Evolutionary conservation across 2,329 filamentous ascomycete genomes (phyloP).

Genomic region (Thielaviopsis musarum): DNA sequence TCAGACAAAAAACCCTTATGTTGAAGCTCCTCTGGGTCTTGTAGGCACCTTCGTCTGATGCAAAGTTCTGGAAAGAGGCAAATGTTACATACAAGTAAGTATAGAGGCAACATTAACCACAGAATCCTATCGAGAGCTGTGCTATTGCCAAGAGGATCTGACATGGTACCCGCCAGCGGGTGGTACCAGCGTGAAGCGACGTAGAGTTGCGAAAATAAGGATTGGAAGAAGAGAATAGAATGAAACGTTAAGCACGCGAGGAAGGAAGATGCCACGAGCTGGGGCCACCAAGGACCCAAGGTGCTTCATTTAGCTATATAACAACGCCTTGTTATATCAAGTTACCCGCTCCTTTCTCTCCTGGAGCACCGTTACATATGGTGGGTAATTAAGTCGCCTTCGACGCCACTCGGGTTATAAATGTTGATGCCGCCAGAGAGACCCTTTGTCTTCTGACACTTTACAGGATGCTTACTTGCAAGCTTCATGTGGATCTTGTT

Average conservation of each 20-base stretch:
- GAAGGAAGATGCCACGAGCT: neutral
- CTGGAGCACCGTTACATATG: neutral
- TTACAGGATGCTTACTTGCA: neutral
- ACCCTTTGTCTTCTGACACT: neutral
- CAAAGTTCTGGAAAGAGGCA: too few relatives aligned
- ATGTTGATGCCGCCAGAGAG: neutral
- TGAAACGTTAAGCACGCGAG: neutral
- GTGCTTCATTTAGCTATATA: neutral
- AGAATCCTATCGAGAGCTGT: too few relatives aligned
- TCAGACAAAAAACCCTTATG: neutral
- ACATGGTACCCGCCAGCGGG: too few relatives aligned
- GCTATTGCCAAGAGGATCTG: neutral
- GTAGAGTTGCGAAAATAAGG: neutral
- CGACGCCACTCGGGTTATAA: neutral
- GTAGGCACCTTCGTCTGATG: too few relatives aligned
- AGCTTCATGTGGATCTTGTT: neutral
- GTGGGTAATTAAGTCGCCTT: neutral
- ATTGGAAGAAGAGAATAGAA: neutral
- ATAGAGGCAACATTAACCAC: neutral
- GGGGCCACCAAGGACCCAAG: neutral
- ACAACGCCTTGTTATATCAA: neutral
- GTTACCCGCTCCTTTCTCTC: neutral
- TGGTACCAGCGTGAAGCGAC: too few relatives aligned
- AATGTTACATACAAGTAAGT: neutral
- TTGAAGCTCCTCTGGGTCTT: neutral